Evolutionary conservation across 225 moss, liverwort and hornwort species (phyloP), one percentile per base, ranked within the genome.

Genomic region (Takakia lepidozioides): DNA sequence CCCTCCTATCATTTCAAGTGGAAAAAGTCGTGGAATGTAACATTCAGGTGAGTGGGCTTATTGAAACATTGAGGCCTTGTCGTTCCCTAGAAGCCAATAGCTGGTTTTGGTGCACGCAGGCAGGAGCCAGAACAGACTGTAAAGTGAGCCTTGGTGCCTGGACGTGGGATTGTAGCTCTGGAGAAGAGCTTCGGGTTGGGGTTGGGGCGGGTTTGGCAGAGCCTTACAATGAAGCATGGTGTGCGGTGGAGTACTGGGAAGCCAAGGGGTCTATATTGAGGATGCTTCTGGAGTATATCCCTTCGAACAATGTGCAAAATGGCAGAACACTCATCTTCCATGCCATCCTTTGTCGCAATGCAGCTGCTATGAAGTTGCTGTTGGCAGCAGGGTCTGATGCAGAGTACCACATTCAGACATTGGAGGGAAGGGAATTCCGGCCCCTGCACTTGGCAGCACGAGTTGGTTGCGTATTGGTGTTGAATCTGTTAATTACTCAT

Each of bases 231-330:
- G 77, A 78, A 57, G 72, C 72, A 14, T 78, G 71, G 72, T 78
- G 77, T 61, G 77, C 77, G 22, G 64, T 78, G 3, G 77, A 78
- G 25, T 78, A 72, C 32, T 78, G 77, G 77, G 77, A 78, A 51
- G 43, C 63, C 1, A 59, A 67, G 1, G 77, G 77, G 8, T 54
- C 56, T 27, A 64, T 78, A 16, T 16, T 78, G 1, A 28, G 41
- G 17, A 60, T 49, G 29, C 60, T 78, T 16, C 52, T 78, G 10
- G 60, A 72, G 60, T 52, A 72, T 48, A 38, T 68, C 1, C 58
- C 67, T 32, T 67, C 77, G 6, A 67, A 78, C 38, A 60, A 51
- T 52, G 58, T 63, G 3, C 71, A 71, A 20, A 78, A 72, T 42
- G 77, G 77, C 36, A 63, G 72, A 34, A 64, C 72, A 3, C 72